Evolutionary conservation across 2,329 filamentous ascomycete genomes (phyloP), one percentile per base, ranked within the genome.

Genomic region (Talaromyces funiculosus): DNA sequence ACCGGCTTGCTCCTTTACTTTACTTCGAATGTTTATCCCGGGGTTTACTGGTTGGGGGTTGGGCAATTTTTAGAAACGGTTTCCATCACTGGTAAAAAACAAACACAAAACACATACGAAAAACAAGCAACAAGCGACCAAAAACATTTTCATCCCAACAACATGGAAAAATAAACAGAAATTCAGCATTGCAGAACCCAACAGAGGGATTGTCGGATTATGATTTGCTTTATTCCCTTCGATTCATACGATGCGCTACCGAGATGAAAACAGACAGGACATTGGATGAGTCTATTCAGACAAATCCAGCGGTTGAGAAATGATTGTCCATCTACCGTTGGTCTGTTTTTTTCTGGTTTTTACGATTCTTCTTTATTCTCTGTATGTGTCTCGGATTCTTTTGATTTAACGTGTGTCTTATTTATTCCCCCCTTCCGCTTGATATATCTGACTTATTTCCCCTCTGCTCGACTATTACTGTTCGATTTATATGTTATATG

Each of bases 21-120:
- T 53, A 8, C 42, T 43, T 47, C 24, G 37, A 59, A 20, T 12
- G 9, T 42, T 42, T 22, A 47, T 57, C 12, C 24, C n/a, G 14
- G 35, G 43, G 63, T 66, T 60, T 65, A 67, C 55, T 66, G 57
- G 63, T 20, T 54, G 14, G 29, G 47, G 20, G 51, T 67, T 63
- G 68, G 67, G 67, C 65, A 57, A 42, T 42, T 71, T 70, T 61
- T 67, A 72, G 65, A 66, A 67, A 61, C 63, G 61, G 63, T 66
- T 65, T 67, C 68, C 69, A 70, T 73, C 71, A 69, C 67, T 73
- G 72, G 72, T 72, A 73, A 69, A 71, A 70, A 63, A 47, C 54
- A 58, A n/a, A 55, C 37, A 54, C 33, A 53, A 53, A 51, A 38
- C 35, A 20, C 37, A 42, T 35, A 38, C 24, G 37, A 37, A 51